Conservation (phyloP, 2,329 filamentous ascomycete species). For the Cryphonectria naterciae region DNA sequence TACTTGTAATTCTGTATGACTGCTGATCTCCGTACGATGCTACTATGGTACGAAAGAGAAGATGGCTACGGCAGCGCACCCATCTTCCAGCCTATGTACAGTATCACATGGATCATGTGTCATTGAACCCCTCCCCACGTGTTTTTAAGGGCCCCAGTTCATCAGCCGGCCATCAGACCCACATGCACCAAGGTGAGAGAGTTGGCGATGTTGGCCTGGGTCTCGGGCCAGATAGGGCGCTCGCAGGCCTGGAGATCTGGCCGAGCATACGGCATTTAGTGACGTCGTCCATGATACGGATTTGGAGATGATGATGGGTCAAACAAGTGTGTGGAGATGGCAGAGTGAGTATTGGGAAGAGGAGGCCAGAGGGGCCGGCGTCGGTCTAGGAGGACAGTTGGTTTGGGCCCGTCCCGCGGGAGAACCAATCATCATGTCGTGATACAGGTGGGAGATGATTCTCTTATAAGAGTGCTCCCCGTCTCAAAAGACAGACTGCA, state of each 20-base stretch:
- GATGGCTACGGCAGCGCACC: neutral
- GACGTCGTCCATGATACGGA: neutral
- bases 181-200: neutral
- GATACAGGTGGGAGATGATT: neutral
- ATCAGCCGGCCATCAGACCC: neutral
- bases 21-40: neutral
- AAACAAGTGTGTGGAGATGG: neutral
- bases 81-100: neutral
- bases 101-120: neutral
- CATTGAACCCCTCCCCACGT: neutral
- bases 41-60: neutral
- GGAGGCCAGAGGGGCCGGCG: neutral
- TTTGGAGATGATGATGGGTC: slow-evolving; percentile 4
- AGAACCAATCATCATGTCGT: neutral
- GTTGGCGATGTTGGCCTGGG: neutral
- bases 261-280: neutral
- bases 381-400: neutral
- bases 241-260: neutral
- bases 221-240: neutral
- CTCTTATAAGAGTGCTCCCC: neutral
- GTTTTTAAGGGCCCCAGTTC: neutral
- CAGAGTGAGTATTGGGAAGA: neutral
- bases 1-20: neutral
- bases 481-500: neutral
- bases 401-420: neutral